Evolutionary conservation across 164 flowering plant species (phyloP).

Genomic region (Vitis rotundifolia): DNA sequence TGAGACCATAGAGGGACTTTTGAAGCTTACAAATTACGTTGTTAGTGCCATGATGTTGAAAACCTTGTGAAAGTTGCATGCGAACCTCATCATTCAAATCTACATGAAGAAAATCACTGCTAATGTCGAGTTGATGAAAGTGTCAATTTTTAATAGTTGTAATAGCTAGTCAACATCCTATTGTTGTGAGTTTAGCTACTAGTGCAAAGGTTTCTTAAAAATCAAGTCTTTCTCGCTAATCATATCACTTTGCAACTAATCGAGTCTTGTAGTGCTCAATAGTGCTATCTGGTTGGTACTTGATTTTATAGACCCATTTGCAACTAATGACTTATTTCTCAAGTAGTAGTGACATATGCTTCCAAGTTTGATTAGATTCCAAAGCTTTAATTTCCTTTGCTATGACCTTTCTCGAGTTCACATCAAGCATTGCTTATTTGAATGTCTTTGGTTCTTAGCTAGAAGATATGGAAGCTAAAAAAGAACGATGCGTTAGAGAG

Average conservation of each 20-base stretch:
- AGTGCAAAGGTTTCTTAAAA: no score
- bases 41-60: neutral
- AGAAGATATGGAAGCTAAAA: neutral
- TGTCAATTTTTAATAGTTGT: neutral
- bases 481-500: neutral
- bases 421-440: neutral
- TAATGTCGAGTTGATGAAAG: neutral
- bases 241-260: no score
- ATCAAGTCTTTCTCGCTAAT: no score
- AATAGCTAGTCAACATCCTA: neutral
- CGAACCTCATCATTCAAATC: no score
- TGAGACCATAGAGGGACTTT: neutral
- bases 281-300: no score
- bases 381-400: neutral
- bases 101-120: neutral
- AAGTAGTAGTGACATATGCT: neutral
- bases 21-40: neutral
- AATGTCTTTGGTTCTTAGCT: neutral
- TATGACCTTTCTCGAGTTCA: neutral
- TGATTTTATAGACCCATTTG: neutral
- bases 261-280: no score
- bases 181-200: neutral
- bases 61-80: neutral
- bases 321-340: neutral
- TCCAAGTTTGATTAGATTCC: neutral